Conservation (phyloP, 202 grass and related monocot genomes). For the Miscanthus sacchariflorus region DNA sequence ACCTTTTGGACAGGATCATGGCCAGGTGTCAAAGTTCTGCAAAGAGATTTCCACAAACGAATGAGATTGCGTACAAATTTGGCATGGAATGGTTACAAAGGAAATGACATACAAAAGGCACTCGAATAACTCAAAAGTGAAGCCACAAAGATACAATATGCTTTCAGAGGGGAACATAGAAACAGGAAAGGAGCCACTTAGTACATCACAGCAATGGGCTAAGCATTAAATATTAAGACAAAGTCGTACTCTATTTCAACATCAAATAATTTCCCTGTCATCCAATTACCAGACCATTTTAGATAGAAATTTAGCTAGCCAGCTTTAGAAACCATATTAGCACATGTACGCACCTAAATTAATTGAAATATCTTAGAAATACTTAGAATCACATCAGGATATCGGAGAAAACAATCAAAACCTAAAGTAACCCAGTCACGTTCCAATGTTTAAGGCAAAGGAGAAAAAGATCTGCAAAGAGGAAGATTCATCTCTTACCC, state of each 20-base stretch:
- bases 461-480: slow-evolving; percentile 6
- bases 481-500: slow-evolving; percentile 64
- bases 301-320: not conserved
- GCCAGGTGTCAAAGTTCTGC: slow-evolving; percentile 93
- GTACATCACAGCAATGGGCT: not conserved
- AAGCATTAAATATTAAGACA: not conserved
- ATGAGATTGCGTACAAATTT: slow-evolving; percentile 7
- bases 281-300: slow-evolving; percentile 6
- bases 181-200: not conserved
- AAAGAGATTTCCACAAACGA: slow-evolving; percentile 34
- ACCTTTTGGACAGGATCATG: slow-evolving; percentile 99
- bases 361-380: not conserved
- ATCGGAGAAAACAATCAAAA: slow-evolving; percentile 18
- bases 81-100: not conserved
- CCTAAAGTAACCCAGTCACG: not conserved
- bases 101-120: slow-evolving; percentile 2
- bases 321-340: slow-evolving; percentile 18
- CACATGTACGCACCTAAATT: not conserved
- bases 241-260: not conserved
- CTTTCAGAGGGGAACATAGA: not conserved
- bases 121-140: not conserved
- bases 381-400: not conserved
- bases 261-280: not conserved
- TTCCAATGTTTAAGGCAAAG: not conserved
- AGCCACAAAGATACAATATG: not conserved